A percentile compares a stretch with the other conserved stretches of the same genome.
phyloP scores from a whole-genome alignment of 306 rosid genomes.

The Canavalia ensiformis region DNA sequence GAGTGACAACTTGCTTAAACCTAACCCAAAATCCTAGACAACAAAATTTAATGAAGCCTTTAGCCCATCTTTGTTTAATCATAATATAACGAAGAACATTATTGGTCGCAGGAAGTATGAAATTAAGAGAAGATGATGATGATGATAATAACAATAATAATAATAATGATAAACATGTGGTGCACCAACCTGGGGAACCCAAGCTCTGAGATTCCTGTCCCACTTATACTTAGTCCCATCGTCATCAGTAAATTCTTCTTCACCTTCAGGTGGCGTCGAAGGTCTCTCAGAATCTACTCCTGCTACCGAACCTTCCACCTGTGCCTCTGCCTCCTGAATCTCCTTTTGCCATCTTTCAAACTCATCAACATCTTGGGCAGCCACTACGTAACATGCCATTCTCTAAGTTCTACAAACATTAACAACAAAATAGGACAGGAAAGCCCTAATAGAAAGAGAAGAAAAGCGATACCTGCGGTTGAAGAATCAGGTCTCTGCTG shows the following conservation, averaged over 20 bases:
- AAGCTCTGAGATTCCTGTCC: conserved; percentile 78
- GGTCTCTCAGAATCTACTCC: conserved; percentile 77
- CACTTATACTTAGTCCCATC: conserved; percentile 94
- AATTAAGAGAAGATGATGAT: not conserved
- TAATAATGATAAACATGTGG: conserved; percentile 11
- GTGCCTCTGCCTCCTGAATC: conserved; percentile 74
- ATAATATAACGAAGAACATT: conserved; percentile 36
- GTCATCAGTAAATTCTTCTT: conserved; percentile 94
- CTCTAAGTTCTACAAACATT: conserved; percentile 38
- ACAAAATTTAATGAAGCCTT: conserved; percentile 12
- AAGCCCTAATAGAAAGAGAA: not conserved
- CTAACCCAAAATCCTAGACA: conserved; percentile 14
- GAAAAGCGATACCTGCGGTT: conserved; percentile 56
- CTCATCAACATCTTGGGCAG: conserved; percentile 64
- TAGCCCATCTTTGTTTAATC: conserved; percentile 3
- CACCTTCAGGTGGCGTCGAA: conserved; percentile 92
- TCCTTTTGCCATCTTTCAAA: conserved; percentile 86
- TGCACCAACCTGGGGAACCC: conserved; percentile 92
- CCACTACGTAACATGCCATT: conserved; percentile 54
- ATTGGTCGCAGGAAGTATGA: not conserved
- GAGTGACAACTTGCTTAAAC: not conserved
- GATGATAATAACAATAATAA: not conserved
- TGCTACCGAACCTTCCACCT: conserved; percentile 50
- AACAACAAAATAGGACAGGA: not conserved
- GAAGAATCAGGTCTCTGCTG: conserved; percentile 51